Evolutionary conservation across 441 rosid species (phyloP).

Genomic region (Isatis lusitanica): DNA sequence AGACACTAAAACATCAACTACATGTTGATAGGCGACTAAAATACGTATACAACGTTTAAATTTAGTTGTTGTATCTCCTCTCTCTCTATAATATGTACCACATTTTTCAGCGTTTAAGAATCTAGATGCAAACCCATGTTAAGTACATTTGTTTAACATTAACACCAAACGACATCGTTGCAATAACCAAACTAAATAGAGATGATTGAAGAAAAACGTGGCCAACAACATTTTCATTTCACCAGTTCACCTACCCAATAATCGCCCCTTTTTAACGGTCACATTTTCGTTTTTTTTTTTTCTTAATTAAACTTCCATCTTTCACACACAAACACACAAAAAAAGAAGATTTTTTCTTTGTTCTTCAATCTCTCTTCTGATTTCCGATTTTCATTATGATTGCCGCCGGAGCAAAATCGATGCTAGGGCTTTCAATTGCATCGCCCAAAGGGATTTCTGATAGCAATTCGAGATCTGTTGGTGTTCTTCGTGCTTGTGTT

Average conservation of each 20-base stretch:
- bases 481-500: conserved; percentile 42
- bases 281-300: conserved; percentile 8
- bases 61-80: background rate
- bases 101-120: conserved; percentile 5
- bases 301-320: background rate
- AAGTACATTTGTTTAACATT: conserved; percentile 20
- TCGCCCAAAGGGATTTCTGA: conserved; percentile 15
- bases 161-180: background rate
- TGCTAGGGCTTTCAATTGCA: conserved; percentile 28
- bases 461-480: conserved; percentile 29
- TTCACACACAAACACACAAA: background rate
- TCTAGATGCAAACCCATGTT: conserved; percentile 27
- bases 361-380: background rate
- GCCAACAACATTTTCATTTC: conserved; percentile 32
- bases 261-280: conserved; percentile 28
- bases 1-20: background rate
- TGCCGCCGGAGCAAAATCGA: conserved; percentile 33
- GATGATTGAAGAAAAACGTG: conserved; percentile 33
- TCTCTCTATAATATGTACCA: background rate
- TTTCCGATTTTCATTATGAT: conserved; percentile 24
- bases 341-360: background rate
- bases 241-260: conserved; percentile 29
- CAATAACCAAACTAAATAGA: background rate
- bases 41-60: background rate
- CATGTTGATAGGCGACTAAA: background rate